Percentiles rank a stretch among this genome's conserved stretches.
phyloP scores from a whole-genome alignment of 805 yeast species.

The Lachancea sp. region DNA sequence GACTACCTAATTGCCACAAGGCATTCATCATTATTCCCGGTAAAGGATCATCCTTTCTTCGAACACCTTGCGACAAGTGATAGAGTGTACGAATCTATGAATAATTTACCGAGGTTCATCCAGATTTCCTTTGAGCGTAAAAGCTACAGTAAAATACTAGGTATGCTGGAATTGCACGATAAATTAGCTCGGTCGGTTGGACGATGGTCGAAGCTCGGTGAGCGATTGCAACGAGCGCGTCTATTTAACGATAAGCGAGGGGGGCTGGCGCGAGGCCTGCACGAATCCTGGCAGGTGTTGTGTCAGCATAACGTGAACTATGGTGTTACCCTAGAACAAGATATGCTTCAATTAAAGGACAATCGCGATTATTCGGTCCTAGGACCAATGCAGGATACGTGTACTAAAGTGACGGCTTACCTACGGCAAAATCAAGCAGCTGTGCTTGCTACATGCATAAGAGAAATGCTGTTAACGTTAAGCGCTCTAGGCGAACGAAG shows the following conservation, averaged over 20 bases:
- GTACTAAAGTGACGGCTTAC: constrained; percentile 12
- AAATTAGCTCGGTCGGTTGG: constrained; percentile 47
- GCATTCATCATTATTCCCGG: constrained; percentile 41
- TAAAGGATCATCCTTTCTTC: constrained; percentile 30
- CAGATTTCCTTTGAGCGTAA: constrained; percentile 49
- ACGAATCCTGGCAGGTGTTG: constrained; percentile 29
- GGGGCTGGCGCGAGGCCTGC: constrained; percentile 14
- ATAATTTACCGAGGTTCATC: constrained; percentile 45
- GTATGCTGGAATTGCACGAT: constrained; percentile 55
- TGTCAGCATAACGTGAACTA: constrained; percentile 33
- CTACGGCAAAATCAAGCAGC: constrained; percentile 13
- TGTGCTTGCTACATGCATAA: constrained; percentile 14
- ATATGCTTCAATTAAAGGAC: constrained; percentile 6
- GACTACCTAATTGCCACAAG: constrained; percentile 49
- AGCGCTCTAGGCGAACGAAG: constrained; percentile 14
- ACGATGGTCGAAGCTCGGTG: constrained; percentile 31
- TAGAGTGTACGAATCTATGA: constrained; percentile 49
- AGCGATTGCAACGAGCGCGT: constrained; percentile 24
- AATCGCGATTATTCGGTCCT: constrained; percentile 28
- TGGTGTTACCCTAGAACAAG: not conserved
- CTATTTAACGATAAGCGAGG: constrained; percentile 29
- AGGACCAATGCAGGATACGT: constrained; percentile 7
- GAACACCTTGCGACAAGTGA: constrained; percentile 34
- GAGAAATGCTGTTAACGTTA: constrained; percentile 22
- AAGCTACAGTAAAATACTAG: constrained; percentile 59